phyloP scores from a whole-genome alignment of 2,329 filamentous ascomycete species.

The Trematosphaeria pertusa region DNA sequence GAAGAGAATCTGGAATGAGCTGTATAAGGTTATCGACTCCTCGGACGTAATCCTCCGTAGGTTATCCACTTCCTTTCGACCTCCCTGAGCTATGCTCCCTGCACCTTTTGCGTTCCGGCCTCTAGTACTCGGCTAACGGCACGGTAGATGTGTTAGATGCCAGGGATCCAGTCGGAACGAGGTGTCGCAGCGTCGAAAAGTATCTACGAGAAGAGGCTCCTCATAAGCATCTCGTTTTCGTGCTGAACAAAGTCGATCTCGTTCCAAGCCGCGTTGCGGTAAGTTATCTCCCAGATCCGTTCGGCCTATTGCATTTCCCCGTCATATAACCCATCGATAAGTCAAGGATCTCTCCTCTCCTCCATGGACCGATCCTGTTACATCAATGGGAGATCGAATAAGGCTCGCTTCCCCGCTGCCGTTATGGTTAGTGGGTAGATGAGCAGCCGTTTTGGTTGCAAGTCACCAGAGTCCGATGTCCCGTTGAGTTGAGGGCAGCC shows the following conservation, averaged over 20 bases:
- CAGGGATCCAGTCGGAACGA: slow-evolving; percentile 66
- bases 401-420: slow-evolving; percentile 69
- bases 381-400: slow-evolving; percentile 95
- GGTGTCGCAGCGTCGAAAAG: slow-evolving; percentile 89
- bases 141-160: slow-evolving; percentile 33
- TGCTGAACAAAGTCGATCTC: slow-evolving; percentile 90
- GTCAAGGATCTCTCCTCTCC: slow-evolving; percentile 79
- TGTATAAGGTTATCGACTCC: slow-evolving; percentile 94
- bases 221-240: slow-evolving; percentile 92
- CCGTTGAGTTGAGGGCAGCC: slow-evolving; percentile 97
- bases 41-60: slow-evolving; percentile 87
- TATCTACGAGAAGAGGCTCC: slow-evolving; percentile 92
- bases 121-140: not conserved
- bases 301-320: slow-evolving; percentile 40
- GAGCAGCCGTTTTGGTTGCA: slow-evolving; percentile 86
- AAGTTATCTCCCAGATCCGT: slow-evolving; percentile 61
- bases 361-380: slow-evolving; percentile 95
- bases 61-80: no score
- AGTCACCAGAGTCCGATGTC: slow-evolving; percentile 81
- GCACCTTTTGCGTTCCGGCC: no score
- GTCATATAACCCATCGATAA: slow-evolving; percentile 75
- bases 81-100: slow-evolving; percentile 70
- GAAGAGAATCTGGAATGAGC: slow-evolving; percentile 84
- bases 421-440: slow-evolving; percentile 71
- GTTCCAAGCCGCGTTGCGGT: slow-evolving; percentile 93